Evolutionary conservation across 2,329 filamentous ascomycete genomes (phyloP), one percentile per base, ranked within the genome.

Genomic region (Xylaria sp.): DNA sequence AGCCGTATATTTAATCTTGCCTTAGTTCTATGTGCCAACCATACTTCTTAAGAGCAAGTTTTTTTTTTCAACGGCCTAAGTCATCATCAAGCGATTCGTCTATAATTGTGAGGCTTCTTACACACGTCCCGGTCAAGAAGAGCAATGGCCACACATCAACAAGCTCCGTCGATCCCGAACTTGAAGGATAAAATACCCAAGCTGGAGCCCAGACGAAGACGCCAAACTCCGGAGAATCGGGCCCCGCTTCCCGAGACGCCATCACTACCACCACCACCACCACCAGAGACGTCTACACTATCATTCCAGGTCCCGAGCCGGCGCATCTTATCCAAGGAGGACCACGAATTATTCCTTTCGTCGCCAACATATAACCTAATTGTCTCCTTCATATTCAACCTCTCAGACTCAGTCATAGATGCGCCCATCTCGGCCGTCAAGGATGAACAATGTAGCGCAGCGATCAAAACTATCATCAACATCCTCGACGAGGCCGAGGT

Each of bases 341-440:
- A 99, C 69, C 94, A 96, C 74, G 84, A 91, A 17, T 78, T 92
- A 3, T 99, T 98, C 72, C 83, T 93, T 17, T 79, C 85, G 0
- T 97, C 94, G 0, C 82, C 89, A 0, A 89, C 94, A 6, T 90
- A 92, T 76, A 82, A 82, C 7, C 84, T 98, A 42, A 84, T 99
- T 45, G 81, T 91, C 61, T 87, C 91, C 19, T 99, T 97, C 78
- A 84, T 97, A 65, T 97, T 97, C 77, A 86, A 87, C 9, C 86
- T 99, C 21, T 89, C 93, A 46, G 94, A 97, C 71, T 88, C 91
- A 3, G 91, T 97, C 46, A 81, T 87, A 52, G 88, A 91, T 72
- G 86, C 82, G 28, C 87, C 90, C 6, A 84, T 90, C 65, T 90
- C 89, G 2, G 81, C 89, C 5, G 78, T 87, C 61, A 81, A 83